A percentile compares a stretch with the other conserved stretches of the same genome.
Conservation (phyloP, 176 grass and related monocot genomes). For the Musa troglodytarum region DNA sequence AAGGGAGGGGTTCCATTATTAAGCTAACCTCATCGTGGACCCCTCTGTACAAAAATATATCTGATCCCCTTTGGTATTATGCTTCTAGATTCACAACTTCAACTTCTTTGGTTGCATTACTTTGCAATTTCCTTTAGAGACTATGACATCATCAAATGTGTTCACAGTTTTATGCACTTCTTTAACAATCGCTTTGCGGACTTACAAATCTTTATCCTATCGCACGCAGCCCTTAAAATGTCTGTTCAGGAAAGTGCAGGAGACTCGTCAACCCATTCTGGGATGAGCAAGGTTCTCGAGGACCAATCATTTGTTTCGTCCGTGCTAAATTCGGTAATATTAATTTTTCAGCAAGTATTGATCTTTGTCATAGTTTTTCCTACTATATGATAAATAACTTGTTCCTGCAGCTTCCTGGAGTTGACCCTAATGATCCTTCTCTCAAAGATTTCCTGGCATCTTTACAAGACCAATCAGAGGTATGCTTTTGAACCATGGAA, state of each 20-base stretch:
- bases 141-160: background rate
- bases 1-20: no score
- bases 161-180: background rate
- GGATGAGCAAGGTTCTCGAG: constrained; percentile 19
- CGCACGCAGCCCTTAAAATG: constrained; percentile 17
- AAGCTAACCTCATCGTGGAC: no score
- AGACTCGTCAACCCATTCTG: constrained; percentile 3
- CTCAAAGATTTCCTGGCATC: constrained; percentile 24
- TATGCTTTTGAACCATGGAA: background rate
- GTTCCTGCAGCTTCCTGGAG: constrained; percentile 16
- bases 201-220: background rate
- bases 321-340: constrained; percentile 21
- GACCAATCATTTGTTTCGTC: constrained; percentile 26
- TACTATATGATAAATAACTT: background rate
- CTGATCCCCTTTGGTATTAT: no score
- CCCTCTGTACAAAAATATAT: no score
- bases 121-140: background rate
- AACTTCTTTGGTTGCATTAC: background rate
- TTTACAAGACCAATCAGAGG: constrained; percentile 20
- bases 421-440: constrained; percentile 24
- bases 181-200: background rate
- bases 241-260: constrained; percentile 14
- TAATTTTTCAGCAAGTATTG: background rate
- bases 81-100: no score
- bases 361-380: background rate